A percentile compares a stretch with the other conserved stretches of the same genome.
These are phyloP conservation scores for Primulina huaijiensis DNA, from an alignment of 257 asterid genomes.

Conservation along the genomic window DNA sequence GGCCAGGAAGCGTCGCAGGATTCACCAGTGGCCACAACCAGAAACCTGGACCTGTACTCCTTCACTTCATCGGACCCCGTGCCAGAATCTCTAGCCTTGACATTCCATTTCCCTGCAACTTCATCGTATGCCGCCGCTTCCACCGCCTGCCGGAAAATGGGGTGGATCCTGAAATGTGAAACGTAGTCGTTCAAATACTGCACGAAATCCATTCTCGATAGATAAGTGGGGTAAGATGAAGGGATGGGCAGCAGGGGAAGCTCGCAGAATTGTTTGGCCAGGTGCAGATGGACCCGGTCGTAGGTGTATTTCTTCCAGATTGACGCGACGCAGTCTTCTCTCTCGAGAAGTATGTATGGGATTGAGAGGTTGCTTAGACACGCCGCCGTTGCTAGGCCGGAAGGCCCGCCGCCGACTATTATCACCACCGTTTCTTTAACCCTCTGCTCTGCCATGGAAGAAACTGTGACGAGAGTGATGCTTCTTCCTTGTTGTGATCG, in stretches of 20 bases:
- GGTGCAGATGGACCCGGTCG: constrained; percentile 77
- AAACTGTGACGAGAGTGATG: no score
- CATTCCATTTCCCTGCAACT: constrained; percentile 35
- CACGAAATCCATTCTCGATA: constrained; percentile 38
- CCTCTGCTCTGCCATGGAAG: neutral
- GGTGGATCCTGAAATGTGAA: constrained; percentile 39
- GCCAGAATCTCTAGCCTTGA: constrained; percentile 31
- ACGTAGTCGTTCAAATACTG: constrained; percentile 59
- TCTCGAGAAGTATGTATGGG: constrained; percentile 58
- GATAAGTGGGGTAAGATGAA: constrained; percentile 36
- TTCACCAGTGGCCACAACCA: constrained; percentile 81
- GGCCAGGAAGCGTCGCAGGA: constrained; percentile 53
- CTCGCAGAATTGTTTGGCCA: constrained; percentile 50
- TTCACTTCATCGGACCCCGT: constrained; percentile 30
- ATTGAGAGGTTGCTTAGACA: constrained; percentile 41
- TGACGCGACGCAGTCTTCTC: constrained; percentile 70
- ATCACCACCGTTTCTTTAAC: constrained; percentile 27
- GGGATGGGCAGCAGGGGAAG: constrained; percentile 60
- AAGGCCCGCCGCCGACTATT: constrained; percentile 71
- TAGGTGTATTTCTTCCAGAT: constrained; percentile 70
- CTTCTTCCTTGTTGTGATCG: no score
- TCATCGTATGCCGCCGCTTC: constrained; percentile 46
- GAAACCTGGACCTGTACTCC: constrained; percentile 45
- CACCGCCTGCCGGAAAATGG: constrained; percentile 39
- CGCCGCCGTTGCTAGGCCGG: constrained; percentile 81